phyloP scores from a whole-genome alignment of 495 filamentous ascomycete genomes.

The Annulohypoxylon stygium region DNA sequence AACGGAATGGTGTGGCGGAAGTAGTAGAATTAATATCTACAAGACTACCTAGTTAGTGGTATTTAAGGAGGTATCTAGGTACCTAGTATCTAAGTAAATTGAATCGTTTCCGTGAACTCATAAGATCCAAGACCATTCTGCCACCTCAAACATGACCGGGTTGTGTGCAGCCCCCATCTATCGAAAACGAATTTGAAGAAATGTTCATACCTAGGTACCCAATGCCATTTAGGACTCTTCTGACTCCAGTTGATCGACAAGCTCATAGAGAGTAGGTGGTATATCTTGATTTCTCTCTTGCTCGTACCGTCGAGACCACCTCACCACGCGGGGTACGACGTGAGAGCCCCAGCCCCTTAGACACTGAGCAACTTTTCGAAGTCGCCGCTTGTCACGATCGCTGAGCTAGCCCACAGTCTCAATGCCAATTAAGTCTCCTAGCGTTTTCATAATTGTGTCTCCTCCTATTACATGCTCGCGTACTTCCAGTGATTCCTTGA shows the following conservation, averaged over 20 bases:
- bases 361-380: slow-evolving; percentile 9
- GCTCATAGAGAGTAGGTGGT: slow-evolving; percentile 4
- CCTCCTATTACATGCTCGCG: not conserved
- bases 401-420: not conserved
- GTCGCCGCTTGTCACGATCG: not conserved
- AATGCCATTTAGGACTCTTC: not conserved
- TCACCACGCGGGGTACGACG: slow-evolving; percentile 16
- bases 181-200: not conserved
- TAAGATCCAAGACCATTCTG: not conserved
- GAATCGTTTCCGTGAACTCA: not conserved
- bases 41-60: slow-evolving; percentile 3
- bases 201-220: not conserved
- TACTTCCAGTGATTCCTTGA: not conserved
- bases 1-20: slow-evolving; percentile 48
- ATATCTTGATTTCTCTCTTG: not conserved
- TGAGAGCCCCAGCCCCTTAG: slow-evolving; percentile 13
- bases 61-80: not conserved
- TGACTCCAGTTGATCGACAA: not conserved
- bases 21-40: slow-evolving; percentile 42
- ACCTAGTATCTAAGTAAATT: not conserved
- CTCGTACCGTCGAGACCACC: not conserved
- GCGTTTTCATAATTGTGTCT: not conserved
- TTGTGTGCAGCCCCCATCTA: not conserved
- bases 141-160: not conserved
- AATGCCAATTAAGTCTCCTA: not conserved